These are phyloP conservation scores for Allantophomopsis cytisporea DNA, from an alignment of 2,329 filamentous ascomycete species.

Conservation along the genomic window DNA sequence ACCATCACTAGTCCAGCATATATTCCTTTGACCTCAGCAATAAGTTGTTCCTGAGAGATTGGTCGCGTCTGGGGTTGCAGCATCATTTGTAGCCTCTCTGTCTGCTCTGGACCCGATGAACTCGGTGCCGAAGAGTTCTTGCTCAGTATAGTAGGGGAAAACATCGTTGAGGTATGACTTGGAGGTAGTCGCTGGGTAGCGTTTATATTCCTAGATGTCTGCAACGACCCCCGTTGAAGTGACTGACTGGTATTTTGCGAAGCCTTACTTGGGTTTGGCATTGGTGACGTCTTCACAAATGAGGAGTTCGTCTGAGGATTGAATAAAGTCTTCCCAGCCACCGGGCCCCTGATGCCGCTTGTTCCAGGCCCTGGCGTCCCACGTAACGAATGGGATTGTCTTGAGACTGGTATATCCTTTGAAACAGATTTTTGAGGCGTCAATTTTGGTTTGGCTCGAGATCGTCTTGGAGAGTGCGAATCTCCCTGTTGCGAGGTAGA, in stretches of 20 bases:
- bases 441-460: too few relatives aligned
- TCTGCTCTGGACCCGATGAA: neutral
- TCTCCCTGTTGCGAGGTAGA: too few relatives aligned
- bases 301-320: neutral
- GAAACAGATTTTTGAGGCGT: too few relatives aligned
- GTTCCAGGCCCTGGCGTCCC: neutral
- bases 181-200: neutral
- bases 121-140: too few relatives aligned
- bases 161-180: too few relatives aligned
- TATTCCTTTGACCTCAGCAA: conserved; percentile 69
- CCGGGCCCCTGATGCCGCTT: neutral
- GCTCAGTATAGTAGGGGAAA: too few relatives aligned
- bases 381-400: neutral
- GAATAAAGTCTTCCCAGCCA: neutral
- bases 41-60: conserved; percentile 66
- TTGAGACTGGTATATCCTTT: too few relatives aligned
- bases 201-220: neutral
- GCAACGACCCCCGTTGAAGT: neutral
- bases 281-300: neutral
- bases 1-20: conserved; percentile 75
- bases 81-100: conserved; percentile 2
- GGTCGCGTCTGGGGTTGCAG: conserved; percentile 48
- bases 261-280: neutral
- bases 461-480: too few relatives aligned
- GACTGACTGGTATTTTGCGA: neutral